These are phyloP conservation scores for Ilyonectria sp. DNA, from an alignment of 2,329 filamentous ascomycete genomes.

Conservation along the genomic window DNA sequence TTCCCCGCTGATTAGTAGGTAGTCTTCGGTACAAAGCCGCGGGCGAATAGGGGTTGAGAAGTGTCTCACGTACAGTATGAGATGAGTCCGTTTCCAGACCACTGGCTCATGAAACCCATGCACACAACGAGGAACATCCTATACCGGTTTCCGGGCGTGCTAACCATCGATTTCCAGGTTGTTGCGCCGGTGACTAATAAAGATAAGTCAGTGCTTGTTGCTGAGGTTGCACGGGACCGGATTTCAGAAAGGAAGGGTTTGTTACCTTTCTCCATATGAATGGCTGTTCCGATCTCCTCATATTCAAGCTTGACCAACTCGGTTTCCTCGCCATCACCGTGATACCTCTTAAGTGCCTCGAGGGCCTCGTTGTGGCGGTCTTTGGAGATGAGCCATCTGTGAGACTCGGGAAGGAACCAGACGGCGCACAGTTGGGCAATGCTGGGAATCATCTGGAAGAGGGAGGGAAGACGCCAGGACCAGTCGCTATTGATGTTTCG, in stretches of 20 bases:
- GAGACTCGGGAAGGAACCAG: conserved; percentile 73
- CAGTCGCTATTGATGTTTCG: conserved; percentile 56
- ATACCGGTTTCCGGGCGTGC: conserved; percentile 51
- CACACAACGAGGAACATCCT: conserved; percentile 57
- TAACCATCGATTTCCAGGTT: conserved; percentile 50
- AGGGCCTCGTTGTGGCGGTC: conserved; percentile 61
- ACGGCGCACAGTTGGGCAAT: conserved; percentile 40
- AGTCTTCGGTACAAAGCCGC: not conserved
- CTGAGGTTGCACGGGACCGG: too few species aligned
- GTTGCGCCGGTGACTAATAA: conserved; percentile 37
- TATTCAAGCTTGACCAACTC: conserved; percentile 67
- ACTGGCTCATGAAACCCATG: conserved; percentile 62
- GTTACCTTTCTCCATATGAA: conserved; percentile 20
- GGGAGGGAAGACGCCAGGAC: conserved; percentile 54
- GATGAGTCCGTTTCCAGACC: conserved; percentile 55
- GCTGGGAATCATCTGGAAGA: conserved; percentile 43
- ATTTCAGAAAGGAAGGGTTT: too few species aligned
- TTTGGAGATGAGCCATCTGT: conserved; percentile 69
- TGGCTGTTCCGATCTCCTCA: conserved; percentile 58
- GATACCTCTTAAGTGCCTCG: conserved; percentile 68
- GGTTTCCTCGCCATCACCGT: conserved; percentile 69
- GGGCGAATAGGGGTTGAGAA: not conserved
- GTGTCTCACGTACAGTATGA: conserved; percentile 18
- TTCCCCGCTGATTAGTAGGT: too few species aligned
- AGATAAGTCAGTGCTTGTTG: too few species aligned